Percentiles rank a stretch among this genome's conserved stretches.
phyloP scores from a whole-genome alignment of 306 rosid genomes.

The Quercus variabilis region DNA sequence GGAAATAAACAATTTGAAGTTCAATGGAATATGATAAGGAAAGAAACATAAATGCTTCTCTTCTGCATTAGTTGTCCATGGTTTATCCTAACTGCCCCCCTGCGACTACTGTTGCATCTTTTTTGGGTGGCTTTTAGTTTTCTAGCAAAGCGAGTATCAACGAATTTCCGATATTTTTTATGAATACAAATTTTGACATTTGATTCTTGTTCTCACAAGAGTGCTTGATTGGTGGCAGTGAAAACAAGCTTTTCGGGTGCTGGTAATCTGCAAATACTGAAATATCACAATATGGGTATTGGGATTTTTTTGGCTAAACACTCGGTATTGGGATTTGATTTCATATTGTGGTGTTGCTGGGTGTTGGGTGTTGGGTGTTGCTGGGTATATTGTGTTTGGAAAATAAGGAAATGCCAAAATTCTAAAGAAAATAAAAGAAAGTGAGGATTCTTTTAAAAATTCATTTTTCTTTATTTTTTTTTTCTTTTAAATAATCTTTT shows the following conservation, averaged over 20 bases:
- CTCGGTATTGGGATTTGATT: too few species aligned
- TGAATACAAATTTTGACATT: background rate
- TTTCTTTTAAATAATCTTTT: too few species aligned
- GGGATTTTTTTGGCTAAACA: too few species aligned
- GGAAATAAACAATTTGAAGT: conserved; percentile 44
- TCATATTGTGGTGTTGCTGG: too few species aligned
- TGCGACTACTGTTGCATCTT: conserved; percentile 34
- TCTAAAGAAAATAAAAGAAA: too few species aligned
- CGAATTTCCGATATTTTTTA: background rate
- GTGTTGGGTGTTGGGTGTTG: too few species aligned
- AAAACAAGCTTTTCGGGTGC: conserved; percentile 50
- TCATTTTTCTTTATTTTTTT: too few species aligned
- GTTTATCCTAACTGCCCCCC: conserved; percentile 46
- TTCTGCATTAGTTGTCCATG: conserved; percentile 57
- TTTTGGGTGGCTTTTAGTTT: conserved; percentile 49
- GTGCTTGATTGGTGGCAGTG: conserved; percentile 48
- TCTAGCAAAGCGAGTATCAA: conserved; percentile 52
- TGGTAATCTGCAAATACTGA: conserved; percentile 37
- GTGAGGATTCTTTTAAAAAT: too few species aligned
- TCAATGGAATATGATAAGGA: conserved; percentile 38
- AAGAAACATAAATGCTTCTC: conserved; percentile 11
- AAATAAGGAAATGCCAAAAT: too few species aligned
- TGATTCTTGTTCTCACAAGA: conserved; percentile 15
- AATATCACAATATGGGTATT: too few species aligned
- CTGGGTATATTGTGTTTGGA: too few species aligned